Base-by-base conservation (phyloP, 371 early-diverging fungal species). In the Conidiobolus incongruus region DNA sequence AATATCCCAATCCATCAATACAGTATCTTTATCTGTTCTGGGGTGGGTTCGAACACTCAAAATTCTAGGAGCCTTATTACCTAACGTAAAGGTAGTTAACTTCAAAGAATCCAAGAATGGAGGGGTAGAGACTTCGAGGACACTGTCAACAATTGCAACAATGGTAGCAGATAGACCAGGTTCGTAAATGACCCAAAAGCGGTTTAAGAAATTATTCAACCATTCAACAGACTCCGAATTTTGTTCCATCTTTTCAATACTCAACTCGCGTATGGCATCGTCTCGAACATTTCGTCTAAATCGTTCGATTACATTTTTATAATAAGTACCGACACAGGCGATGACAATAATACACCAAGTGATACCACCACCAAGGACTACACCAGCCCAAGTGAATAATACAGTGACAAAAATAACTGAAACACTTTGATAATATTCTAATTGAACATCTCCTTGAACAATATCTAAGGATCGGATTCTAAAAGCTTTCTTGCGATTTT, bases 151-250 rank as follows among this genome's bases (percentile, higher is more conserved):
- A 19, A 65, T 66, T 35, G 72, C 74, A 22, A 78, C 69, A 17
- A 91, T 69, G 28, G 69, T 66, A 6, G 73, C 67, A 40, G 89
- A 81, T 32, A 97, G 58, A 2, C 72, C 70, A 10, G 95, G 91
- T 61, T 99, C 99, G 48, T 79, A 85, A 38, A 87, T 84, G 16
- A 81, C 63, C 99, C 99, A 99, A 55, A 94, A 85, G 38, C 63
- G 64, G 39, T 59, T 59, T 46, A 92, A 53, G 55, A 96, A 85
- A 52, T 71, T 75, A 60, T 99, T 99, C 45, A 99, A 58, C 99
- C 99, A 99, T 46, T 90, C 90, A 2, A 81, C 88, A 26, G 80
- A 74, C 58, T 98, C 99, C 22, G 53, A 52, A 23, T 67, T 62
- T 11, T 58, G 49, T 11, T 65, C 74, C 10, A 72, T 36, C 12